Evolutionary conservation across 139 green algal species (phyloP).

Genomic region (Ettlia oleoabundans): DNA sequence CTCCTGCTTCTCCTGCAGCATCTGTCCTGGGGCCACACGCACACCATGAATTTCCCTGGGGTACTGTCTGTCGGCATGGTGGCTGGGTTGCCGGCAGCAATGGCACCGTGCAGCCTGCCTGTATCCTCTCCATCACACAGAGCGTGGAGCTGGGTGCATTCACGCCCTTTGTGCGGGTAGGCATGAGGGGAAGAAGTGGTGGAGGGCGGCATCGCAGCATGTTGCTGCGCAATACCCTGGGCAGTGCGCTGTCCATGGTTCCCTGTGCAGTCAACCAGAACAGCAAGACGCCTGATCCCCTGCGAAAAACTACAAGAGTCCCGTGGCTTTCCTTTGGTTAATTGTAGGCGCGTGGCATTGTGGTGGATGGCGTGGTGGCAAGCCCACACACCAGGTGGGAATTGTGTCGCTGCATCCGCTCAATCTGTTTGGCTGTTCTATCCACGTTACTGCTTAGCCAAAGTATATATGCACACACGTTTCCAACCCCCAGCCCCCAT

Average conservation of each 20-base stretch:
- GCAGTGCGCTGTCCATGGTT: not conserved
- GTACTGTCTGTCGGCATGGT: not conserved
- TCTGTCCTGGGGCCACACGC: not conserved
- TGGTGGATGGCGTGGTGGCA: conserved; percentile 1
- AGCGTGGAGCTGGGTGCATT: not conserved
- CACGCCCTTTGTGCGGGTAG: not conserved
- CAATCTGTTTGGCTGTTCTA: no score
- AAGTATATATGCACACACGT: no score
- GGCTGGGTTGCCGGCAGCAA: not conserved
- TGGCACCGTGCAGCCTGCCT: not conserved
- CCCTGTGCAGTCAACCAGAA: no score
- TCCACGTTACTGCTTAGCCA: no score
- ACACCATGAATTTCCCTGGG: not conserved
- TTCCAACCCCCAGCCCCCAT: no score
- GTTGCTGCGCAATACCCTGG: no score
- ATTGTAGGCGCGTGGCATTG: conserved; percentile 11
- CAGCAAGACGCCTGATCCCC: no score
- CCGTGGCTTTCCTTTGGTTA: no score
- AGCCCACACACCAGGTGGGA: conserved; percentile 1
- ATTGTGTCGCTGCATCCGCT: not conserved
- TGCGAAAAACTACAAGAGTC: no score
- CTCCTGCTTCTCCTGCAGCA: no score
- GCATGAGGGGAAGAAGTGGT: not conserved
- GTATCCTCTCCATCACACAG: not conserved
- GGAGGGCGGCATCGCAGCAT: no score